Base-by-base conservation (phyloP, 2,329 filamentous ascomycete genomes). In the Coniosporium tulheliwenetii region DNA sequence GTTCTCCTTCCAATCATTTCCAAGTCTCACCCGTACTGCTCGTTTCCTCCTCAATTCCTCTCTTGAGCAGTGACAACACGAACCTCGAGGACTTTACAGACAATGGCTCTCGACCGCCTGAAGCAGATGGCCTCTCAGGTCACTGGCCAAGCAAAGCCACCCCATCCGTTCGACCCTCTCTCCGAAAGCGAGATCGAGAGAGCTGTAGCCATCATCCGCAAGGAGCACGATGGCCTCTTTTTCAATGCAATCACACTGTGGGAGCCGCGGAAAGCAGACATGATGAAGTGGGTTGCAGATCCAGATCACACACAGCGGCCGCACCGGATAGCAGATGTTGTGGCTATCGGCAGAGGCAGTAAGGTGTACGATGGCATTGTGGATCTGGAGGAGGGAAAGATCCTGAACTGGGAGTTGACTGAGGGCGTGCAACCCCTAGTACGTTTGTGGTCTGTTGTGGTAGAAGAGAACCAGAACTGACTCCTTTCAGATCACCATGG, bases 211-310 rank as follows among this genome's bases (percentile, higher is more conserved):
- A 65, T 84, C 30, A 69, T 93, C 47, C 77, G 76, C 45, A 75
- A 79, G 50, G 70, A 80, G 44, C 70, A 93, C 56, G 69, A 75
- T 43, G 68, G 79, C 38, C 70, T 93, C 44, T 77, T 78, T 59
- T 94, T 87, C 73, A 91, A 94, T 65, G 82, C 86, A 2, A 79
- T 94, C 42, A 82, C 84, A 2, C 67, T 93, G 26, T 79, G 78
- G 52, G 86, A 94, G 66, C 86, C 86, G 38, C 80, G 80, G 47
- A 94, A 94, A 68, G 76, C 71, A 37, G 77, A 85, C 51, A 86
- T 93, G 83, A 68, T 78, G 56, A 73, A 71, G 44, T 94, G 85
- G 85, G 62, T 93, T 10, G 76, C 71, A 38, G 69, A 77, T 43
- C 76, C 81, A 1, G 62, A 73, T 14, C 69, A 66, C 8, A 63